phyloP scores from a whole-genome alignment of 768 basidiomycete genomes.

The Rhizopogon sp. region DNA sequence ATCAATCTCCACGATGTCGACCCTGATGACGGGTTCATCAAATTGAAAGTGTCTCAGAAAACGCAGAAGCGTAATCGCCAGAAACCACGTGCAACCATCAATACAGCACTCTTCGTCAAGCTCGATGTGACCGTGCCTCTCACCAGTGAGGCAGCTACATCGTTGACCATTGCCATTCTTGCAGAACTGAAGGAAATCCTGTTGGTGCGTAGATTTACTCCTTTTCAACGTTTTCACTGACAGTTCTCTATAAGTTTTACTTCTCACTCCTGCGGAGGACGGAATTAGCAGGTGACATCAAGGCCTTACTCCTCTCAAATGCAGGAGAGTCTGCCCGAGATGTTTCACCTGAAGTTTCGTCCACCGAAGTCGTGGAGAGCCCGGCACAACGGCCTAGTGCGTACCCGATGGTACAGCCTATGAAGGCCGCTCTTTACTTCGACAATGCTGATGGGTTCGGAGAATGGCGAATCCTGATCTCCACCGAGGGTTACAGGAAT shows the following conservation, averaged over 20 bases:
- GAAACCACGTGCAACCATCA: constrained; percentile 9
- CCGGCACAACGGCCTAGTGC: constrained; percentile 14
- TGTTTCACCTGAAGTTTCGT: neutral
- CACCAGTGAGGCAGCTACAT: constrained; percentile 12
- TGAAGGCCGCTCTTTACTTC: constrained; percentile 59
- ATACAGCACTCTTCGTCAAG: constrained; percentile 25
- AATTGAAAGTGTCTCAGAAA: constrained; percentile 23
- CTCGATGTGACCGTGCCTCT: constrained; percentile 25
- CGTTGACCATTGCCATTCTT: constrained; percentile 13
- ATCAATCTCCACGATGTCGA: constrained; percentile 2
- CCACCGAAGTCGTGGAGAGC: neutral
- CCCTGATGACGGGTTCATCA: constrained; percentile 3
- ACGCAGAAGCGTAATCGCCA: constrained; percentile 16
- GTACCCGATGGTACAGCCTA: constrained; percentile 46
- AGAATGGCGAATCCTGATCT: constrained; percentile 59
- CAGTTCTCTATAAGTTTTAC: constrained; percentile 14
- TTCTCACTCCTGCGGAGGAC: constrained; percentile 16
- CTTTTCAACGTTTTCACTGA: neutral
- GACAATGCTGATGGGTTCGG: constrained; percentile 58
- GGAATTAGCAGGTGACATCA: constrained; percentile 4
- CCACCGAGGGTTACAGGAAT: constrained; percentile 42
- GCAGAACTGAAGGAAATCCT: constrained; percentile 21
- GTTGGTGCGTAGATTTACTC: constrained; percentile 17
- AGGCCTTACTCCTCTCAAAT: constrained; percentile 2
- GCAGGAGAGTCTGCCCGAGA: neutral